phyloP scores from a whole-genome alignment of 2,329 filamentous ascomycete species.

The Fusarium sp. region DNA sequence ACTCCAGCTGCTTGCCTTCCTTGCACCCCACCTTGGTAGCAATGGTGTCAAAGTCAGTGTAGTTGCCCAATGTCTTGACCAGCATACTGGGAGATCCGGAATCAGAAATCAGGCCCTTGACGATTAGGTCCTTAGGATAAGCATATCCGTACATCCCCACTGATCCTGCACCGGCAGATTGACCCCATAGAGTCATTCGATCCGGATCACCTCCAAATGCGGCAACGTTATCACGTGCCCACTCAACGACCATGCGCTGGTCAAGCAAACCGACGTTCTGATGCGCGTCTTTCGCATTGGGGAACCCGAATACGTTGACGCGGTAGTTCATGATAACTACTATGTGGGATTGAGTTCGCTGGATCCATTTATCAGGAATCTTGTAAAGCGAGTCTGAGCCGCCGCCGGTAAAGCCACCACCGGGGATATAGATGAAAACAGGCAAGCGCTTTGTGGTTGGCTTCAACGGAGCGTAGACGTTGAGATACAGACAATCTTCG shows the following conservation, averaged over 20 bases:
- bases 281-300: conserved; percentile 6
- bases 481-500: conserved; percentile 20
- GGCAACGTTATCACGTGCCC: conserved; percentile 3
- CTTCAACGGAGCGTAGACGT: conserved; percentile 5
- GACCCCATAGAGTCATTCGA: conserved; percentile 9
- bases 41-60: conserved; percentile 15
- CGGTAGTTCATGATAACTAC: conserved; percentile 20
- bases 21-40: conserved; percentile 1
- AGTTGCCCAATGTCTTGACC: neutral
- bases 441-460: conserved; percentile 1
- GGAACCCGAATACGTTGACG: conserved; percentile 18
- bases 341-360: conserved; percentile 16
- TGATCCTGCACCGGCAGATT: conserved; percentile 16
- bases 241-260: conserved; percentile 24
- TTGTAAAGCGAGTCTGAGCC: conserved; percentile 15
- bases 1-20: neutral
- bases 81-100: conserved; percentile 4
- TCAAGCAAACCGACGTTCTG: conserved; percentile 10
- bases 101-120: conserved; percentile 11
- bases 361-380: conserved; percentile 15
- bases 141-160: conserved; percentile 23
- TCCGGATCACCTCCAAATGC: neutral
- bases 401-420: conserved; percentile 8
- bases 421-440: conserved; percentile 14
- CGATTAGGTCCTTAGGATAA: conserved; percentile 9